Evolutionary conservation across 768 basidiomycete genomes (phyloP), one percentile per base, ranked within the genome.

Genomic region (Heimioporus sp.): DNA sequence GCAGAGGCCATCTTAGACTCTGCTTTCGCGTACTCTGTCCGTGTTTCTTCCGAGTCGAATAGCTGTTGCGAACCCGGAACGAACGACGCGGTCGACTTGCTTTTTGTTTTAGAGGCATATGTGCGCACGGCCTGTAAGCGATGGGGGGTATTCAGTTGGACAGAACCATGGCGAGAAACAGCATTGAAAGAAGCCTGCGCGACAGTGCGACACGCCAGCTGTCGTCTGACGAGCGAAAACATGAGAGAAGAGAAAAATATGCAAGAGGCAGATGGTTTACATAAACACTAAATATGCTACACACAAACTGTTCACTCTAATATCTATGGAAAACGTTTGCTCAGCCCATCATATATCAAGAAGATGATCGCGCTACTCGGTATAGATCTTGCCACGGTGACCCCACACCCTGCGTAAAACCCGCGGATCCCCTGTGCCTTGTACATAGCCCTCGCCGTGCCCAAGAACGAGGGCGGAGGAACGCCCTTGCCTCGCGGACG

Each of bases 321-420:
- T 20, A 48, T 56, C 63, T 64, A 64, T 2, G 80, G 76, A 71
- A 86, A 85, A 32, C 69, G 66, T 51, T 69, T 73, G 57, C 71
- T 79, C 60, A 96, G 72, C 31, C 83, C 87, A 64, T 96, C 92
- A 60, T 94, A 98, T 46, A 98, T 90, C 58, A 92, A 73, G 66
- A 98, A 98, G 49, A 98, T 93, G 50, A 98, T 79, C 6, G 90
- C 95, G 65, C 89, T 92, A 65, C 90, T 92, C 10, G 93, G 93
- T 48, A 94, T 83, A 8, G 87, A 83, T 51, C 93, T 76, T 39
- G 85, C 80, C 16, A 92, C 85, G 0, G 95, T 98, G 65, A 98
- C 84, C 11, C 93, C 94, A 65, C 90, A 93, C 0, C 96, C 96
- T 21, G 91, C 88, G 70, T 98, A 98, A 59, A 97, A 67, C 3